Percentiles rank a stretch among this genome's conserved stretches.
Conservation (phyloP, 2,329 filamentous ascomycete genomes). For the Cercospora sp. region DNA sequence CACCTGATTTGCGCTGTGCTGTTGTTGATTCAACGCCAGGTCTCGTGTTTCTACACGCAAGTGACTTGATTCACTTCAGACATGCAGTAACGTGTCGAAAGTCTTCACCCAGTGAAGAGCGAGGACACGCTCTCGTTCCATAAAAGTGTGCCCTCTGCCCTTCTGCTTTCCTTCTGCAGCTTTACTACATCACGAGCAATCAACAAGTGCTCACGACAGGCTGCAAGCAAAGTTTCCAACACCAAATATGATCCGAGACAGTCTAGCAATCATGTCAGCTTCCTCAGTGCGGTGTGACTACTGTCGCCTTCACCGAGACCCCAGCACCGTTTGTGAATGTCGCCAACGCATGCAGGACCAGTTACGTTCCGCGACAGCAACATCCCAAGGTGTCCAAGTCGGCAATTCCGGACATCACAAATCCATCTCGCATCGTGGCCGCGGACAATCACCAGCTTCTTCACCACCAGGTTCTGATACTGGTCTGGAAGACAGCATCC, state of each 20-base stretch:
- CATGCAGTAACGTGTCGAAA: conserved; percentile 10
- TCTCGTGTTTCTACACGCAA: conserved; percentile 11
- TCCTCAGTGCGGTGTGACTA: conserved; percentile 2
- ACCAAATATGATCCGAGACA: not conserved
- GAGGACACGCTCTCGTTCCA: not conserved
- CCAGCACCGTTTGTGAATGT: not conserved
- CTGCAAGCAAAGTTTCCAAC: not conserved
- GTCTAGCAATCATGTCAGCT: conserved; percentile 7
- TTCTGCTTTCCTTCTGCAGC: not conserved
- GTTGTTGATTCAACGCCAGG: not conserved
- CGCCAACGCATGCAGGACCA: not conserved
- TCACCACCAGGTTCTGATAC: not conserved
- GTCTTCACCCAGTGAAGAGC: not conserved
- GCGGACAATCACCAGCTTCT: not conserved
- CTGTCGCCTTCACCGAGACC: conserved; percentile 8
- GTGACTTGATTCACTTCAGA: conserved; percentile 14
- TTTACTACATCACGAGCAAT: not conserved
- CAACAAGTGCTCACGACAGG: not conserved
- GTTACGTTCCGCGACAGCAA: not conserved
- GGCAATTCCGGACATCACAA: not conserved
- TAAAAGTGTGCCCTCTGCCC: not conserved
- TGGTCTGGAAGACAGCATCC: not conserved
- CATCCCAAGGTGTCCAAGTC: not conserved
- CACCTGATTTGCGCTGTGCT: conserved; percentile 10
- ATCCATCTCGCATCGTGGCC: not conserved